Base-by-base conservation (phyloP, 2,329 filamentous ascomycete species). In the Geosmithia flava region DNA sequence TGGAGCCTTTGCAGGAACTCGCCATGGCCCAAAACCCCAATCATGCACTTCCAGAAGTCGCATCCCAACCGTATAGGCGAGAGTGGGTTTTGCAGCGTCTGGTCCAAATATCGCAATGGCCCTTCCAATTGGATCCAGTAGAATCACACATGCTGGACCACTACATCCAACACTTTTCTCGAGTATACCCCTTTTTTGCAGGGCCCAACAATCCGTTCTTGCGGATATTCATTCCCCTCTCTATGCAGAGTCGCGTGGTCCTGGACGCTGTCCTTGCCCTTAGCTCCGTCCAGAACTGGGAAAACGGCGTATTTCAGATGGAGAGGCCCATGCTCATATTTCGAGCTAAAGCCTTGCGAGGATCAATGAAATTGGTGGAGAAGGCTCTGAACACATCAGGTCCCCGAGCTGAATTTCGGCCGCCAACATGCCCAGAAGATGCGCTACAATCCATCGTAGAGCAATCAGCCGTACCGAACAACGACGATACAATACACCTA, bases 91-190 rank as follows among this genome's bases (percentile, higher is more conserved):
- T n/a, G n/a, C 29, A 11, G 11, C 29, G 6, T 30, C 15, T 29
- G 37, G 15, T 13, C 19, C 7, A 20, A 2, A 40, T 54, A 17
- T 51, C 51, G 7, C 27, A 47, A 29, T 53, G 53, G 53, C 54
- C 53, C 3, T 50, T 49, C 6, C 44, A 53, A 15, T 48, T 54
- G 7, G 47, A 49, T 23, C 19, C 27, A 1, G 41, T 41, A 20
- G 52, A 55, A 46, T 52, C 42, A 3, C 48, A 46, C 11, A 46
- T 54, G 11, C 51, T 55, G 29, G 43, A 53, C 23, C 51, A 51
- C 42, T 55, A 55, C 42, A 51, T 54, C 11, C 54, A 54, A 19
- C 45, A 48, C 7, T 55, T 56, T 33, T 54, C 53, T 2, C 46
- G 50, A 29, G 53, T 49, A 16, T 55, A 53, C 30, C 54, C 53